Base-by-base conservation (phyloP, 2,329 filamentous ascomycete species). In the Verticillium longisporum region DNA sequence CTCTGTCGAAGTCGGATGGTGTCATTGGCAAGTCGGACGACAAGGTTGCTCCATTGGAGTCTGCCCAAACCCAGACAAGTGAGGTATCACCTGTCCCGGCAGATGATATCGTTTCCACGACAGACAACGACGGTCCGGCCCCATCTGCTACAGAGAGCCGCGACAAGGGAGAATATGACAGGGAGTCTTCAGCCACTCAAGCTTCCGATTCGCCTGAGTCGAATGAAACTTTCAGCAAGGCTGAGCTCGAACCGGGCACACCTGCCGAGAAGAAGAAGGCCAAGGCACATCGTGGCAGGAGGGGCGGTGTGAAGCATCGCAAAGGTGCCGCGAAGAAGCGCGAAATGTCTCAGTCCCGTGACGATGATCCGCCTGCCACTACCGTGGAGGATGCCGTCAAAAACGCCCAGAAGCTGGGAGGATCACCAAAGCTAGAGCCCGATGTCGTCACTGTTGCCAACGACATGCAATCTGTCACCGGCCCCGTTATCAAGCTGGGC, bases 221-320 rank as follows among this genome's bases (percentile, higher is more conserved):
- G 37, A 41, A 33, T 3, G 36, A 60, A 37, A 14, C 38, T 9
- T 18, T 31, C 14, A 45, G 15, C 36, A 45, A 32, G 32, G 60
- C 61, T 6, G 68, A 69, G 37, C 70, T 65, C 1, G 69, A 70
- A 55, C 59, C 68, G 58, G 59, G 70, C 11, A 71, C 70, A 2
- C 73, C 74, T 5, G 80, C 82, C 15, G 88, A 86, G 67, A 88
- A 88, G 73, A 88, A 87, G 68, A 88, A 88, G 72, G 88, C 86
- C 70, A 90, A 88, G 71, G 81, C 84, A 0, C 88, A 89, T 60
- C 81, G 89, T 60, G 90, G 90, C 4, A 82, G 85, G n/a, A 83
- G 90, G 56, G 90, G 89, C 26, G 89, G 90, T 2, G 83, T 84
- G 18, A 88, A 88, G 70, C 86, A 89, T 62, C 83, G 85, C 64